phyloP scores from a whole-genome alignment of 768 basidiomycete genomes.

The Termitomyces bulborhizus region DNA sequence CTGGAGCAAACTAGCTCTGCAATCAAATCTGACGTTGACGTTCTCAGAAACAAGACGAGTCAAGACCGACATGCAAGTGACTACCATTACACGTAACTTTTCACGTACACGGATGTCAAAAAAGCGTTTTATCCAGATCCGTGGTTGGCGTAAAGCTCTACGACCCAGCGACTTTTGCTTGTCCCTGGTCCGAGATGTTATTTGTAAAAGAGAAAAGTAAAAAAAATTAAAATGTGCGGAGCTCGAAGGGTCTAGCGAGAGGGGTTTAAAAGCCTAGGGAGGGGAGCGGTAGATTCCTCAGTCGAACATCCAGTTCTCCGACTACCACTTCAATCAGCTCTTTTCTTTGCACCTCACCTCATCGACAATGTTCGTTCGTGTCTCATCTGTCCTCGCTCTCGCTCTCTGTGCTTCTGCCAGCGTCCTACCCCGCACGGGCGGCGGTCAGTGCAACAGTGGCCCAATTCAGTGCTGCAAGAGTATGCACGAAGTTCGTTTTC shows the following conservation, averaged over 20 bases:
- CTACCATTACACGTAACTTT: background rate
- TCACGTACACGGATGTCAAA: background rate
- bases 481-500: background rate
- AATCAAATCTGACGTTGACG: background rate
- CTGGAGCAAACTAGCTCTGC: background rate
- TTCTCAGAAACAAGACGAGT: background rate
- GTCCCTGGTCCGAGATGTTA: background rate
- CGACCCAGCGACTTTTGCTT: background rate
- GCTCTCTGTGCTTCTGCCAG: conserved; percentile 8
- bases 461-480: conserved; percentile 15
- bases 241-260: background rate
- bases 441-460: conserved; percentile 14
- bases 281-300: background rate
- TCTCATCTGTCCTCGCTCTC: conserved; percentile 5
- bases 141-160: background rate
- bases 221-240: background rate
- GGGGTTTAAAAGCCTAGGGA: background rate
- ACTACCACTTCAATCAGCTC: background rate
- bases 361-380: conserved; percentile 8
- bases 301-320: conserved; percentile 3
- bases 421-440: conserved; percentile 5
- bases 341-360: background rate
- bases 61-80: background rate
- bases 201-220: too few species aligned
- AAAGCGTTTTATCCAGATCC: background rate